Evolutionary conservation across 257 asterid species (phyloP).

Genomic region (Voacanga thouarsii): DNA sequence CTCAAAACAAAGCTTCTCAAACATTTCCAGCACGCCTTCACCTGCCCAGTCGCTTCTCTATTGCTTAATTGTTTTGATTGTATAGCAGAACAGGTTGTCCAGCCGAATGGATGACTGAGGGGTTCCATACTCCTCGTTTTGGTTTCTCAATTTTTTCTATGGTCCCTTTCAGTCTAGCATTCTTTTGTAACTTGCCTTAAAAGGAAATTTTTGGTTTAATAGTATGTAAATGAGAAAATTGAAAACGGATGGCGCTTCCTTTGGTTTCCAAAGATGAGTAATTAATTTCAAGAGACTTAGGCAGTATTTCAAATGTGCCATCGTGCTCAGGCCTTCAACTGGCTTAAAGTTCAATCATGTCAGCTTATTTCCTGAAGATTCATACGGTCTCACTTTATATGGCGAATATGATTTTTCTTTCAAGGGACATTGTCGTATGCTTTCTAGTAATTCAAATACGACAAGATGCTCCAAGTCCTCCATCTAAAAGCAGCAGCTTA

Average conservation of each 20-base stretch:
- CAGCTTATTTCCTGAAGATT: no score
- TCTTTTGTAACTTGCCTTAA: conserved; percentile 16
- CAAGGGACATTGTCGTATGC: no score
- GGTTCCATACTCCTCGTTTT: neutral
- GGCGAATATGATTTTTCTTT: no score
- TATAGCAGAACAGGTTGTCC: conserved; percentile 22
- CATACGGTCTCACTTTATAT: no score
- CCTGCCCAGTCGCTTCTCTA: neutral
- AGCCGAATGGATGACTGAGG: neutral
- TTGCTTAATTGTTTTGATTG: neutral
- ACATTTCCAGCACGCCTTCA: neutral
- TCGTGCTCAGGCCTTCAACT: neutral
- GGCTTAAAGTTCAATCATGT: neutral
- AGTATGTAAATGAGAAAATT: conserved; percentile 6
- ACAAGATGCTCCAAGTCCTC: no score
- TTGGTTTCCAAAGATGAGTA: neutral
- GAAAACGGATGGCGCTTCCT: neutral
- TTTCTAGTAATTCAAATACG: no score
- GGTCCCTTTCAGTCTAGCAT: conserved; percentile 13
- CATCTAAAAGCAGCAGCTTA: no score
- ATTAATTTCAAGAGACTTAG: neutral
- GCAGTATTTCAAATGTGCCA: no score
- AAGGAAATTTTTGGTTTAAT: conserved; percentile 8
- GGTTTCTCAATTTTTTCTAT: neutral
- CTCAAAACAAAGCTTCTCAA: neutral